Conservation (phyloP, 202 grass and related monocot species). For the Schoenoplectus triqueter region DNA sequence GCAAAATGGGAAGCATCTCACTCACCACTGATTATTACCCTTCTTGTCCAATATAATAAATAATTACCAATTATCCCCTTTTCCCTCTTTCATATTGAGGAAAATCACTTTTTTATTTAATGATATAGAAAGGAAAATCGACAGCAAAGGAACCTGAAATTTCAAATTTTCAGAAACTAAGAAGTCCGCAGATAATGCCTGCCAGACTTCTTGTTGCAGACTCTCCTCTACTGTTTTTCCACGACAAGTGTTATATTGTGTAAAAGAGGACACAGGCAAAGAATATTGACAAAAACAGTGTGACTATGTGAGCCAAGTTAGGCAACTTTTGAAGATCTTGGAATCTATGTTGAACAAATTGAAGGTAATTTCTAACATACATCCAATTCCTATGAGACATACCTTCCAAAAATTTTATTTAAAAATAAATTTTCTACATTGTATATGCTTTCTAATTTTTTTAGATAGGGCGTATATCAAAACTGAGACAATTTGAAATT, state of each 20-base stretch:
- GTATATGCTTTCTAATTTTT: not conserved
- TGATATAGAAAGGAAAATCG: not conserved
- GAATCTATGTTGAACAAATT: not conserved
- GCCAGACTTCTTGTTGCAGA: not conserved
- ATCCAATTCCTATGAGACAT: no score
- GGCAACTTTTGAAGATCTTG: not conserved
- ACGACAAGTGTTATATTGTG: not conserved
- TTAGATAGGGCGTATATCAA: not conserved
- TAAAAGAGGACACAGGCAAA: slow-evolving; percentile 5
- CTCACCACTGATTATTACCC: not conserved
- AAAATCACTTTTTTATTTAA: not conserved
- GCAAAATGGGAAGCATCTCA: not conserved
- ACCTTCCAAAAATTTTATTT: no score
- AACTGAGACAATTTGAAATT: not conserved
- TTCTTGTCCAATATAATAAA: not conserved
- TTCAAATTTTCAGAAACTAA: not conserved
- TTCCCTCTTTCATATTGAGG: not conserved
- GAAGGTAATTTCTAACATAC: no score
- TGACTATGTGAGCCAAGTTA: not conserved
- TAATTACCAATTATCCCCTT: not conserved
- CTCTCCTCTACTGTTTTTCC: not conserved
- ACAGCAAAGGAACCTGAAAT: not conserved
- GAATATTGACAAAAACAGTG: not conserved
- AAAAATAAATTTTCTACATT: not conserved
- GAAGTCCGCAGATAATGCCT: not conserved